Conservation (phyloP, 2,329 filamentous ascomycete genomes). For the Aspergillus glaucus region DNA sequence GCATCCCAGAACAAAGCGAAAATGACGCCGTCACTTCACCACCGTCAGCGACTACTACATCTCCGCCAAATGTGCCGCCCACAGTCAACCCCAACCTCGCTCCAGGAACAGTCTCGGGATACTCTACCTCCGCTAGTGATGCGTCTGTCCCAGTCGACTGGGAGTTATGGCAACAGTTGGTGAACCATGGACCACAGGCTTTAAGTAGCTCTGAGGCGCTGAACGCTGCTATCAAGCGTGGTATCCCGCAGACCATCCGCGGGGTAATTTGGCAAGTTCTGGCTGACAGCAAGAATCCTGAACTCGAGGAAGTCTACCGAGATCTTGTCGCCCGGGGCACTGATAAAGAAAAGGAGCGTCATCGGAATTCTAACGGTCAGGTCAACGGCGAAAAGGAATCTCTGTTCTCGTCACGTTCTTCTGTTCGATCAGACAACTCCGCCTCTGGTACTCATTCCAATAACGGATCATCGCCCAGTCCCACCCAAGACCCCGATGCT, state of each 20-base stretch:
- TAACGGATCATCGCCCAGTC: constrained; percentile 45
- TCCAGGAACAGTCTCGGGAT: constrained; percentile 78
- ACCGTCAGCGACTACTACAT: constrained; percentile 21
- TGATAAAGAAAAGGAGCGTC: constrained; percentile 65
- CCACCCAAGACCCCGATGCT: constrained; percentile 54
- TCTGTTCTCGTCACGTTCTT: constrained; percentile 70
- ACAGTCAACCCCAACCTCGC: constrained; percentile 65
- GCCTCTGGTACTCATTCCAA: constrained; percentile 51
- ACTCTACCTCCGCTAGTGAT: constrained; percentile 64
- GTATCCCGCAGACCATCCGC: constrained; percentile 88
- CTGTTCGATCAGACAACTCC: constrained; percentile 72
- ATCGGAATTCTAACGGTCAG: constrained; percentile 46
- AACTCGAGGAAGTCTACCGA: constrained; percentile 78
- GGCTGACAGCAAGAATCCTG: constrained; percentile 88
- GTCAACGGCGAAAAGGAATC: constrained; percentile 60
- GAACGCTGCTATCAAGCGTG: constrained; percentile 82
- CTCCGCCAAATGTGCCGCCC: constrained; percentile 49
- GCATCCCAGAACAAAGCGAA: constrained; percentile 43
- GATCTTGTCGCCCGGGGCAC: constrained; percentile 75
- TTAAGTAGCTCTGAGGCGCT: constrained; percentile 86
- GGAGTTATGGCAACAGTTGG: constrained; percentile 95
- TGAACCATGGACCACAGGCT: constrained; percentile 86
- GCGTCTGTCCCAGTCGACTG: constrained; percentile 74
- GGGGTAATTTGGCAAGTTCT: constrained; percentile 99
- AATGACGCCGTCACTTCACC: constrained; percentile 24